These are phyloP conservation scores for Melaleuca quinquenervia DNA, from an alignment of 345 rosid species.

Conservation along the genomic window DNA sequence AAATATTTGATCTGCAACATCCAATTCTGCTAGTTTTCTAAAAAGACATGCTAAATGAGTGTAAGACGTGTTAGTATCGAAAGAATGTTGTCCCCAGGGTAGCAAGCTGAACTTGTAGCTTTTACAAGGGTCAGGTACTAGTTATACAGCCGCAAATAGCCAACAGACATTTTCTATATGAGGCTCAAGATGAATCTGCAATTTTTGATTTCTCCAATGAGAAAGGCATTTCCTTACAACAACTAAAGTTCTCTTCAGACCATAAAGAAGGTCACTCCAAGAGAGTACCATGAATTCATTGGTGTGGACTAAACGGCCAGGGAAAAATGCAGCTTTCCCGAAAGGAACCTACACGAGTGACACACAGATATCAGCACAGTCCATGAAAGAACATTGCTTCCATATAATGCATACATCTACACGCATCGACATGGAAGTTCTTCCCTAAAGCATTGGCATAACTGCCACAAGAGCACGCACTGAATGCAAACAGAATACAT, in stretches of 20 bases:
- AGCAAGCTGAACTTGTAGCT: background rate
- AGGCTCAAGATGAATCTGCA: background rate
- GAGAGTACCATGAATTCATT: conserved; percentile 66
- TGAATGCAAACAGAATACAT: background rate
- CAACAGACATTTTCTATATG: background rate
- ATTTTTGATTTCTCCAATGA: background rate
- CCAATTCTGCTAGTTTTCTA: background rate
- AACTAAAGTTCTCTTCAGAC: background rate
- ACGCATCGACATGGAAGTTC: background rate
- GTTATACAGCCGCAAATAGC: background rate
- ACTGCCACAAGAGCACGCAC: background rate
- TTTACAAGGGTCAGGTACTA: background rate
- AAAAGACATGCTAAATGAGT: background rate
- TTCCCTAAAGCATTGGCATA: background rate
- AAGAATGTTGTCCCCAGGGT: background rate
- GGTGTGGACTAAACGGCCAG: conserved; percentile 79
- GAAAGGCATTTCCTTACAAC: background rate
- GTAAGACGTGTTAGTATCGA: background rate
- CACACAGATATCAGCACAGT: background rate
- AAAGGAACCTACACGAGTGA: conserved; percentile 49
- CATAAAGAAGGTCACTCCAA: background rate
- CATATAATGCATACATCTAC: background rate
- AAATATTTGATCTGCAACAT: background rate
- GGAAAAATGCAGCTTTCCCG: conserved; percentile 78
- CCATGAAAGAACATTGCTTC: background rate